Conservation (phyloP, 768 basidiomycete species). For the Russula dissimulans region DNA sequence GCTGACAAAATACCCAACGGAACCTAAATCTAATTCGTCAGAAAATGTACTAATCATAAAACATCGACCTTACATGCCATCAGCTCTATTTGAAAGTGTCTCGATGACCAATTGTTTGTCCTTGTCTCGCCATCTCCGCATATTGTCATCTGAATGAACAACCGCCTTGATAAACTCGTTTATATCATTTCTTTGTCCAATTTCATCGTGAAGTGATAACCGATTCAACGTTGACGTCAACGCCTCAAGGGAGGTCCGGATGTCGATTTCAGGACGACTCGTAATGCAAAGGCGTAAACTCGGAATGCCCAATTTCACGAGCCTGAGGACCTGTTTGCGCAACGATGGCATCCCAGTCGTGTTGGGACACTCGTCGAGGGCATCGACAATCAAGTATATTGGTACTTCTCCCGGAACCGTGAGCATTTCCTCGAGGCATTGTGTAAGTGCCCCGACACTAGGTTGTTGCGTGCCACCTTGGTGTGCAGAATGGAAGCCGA, state of each 20-base stretch:
- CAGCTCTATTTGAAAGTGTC: neutral
- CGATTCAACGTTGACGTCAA: neutral
- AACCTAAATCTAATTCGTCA: neutral
- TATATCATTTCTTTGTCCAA: neutral
- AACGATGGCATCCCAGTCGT: neutral
- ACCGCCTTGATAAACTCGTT: neutral
- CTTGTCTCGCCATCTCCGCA: neutral
- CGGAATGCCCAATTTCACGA: neutral
- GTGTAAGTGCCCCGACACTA: neutral
- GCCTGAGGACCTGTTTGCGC: neutral
- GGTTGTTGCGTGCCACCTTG: neutral
- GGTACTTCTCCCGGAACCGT: neutral
- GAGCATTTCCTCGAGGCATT: neutral
- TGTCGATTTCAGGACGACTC: neutral
- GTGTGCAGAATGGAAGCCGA: neutral
- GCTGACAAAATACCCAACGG: slow-evolving; percentile 2
- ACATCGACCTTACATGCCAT: neutral
- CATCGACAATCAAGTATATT: neutral
- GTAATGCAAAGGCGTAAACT: neutral
- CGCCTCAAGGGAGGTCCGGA: neutral
- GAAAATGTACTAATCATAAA: neutral
- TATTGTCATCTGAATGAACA: neutral
- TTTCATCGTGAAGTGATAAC: neutral
- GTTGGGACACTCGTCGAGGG: neutral
- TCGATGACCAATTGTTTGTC: neutral